Base-by-base conservation (phyloP, 1,284 basidiomycete species). In the Ustilago shanxiensis region DNA sequence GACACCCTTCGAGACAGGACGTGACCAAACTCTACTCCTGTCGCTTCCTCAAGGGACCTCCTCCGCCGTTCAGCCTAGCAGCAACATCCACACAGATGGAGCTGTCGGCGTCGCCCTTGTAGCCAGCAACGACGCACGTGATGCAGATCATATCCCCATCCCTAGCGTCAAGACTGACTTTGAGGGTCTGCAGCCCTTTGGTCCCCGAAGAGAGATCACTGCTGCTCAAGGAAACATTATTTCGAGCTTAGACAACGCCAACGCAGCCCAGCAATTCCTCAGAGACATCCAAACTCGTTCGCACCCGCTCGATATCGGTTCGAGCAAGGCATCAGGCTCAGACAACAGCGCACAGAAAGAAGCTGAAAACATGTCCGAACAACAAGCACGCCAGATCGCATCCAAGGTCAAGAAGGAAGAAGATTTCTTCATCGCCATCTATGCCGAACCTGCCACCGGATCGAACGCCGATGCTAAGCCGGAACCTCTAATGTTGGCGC, bases 1-100 rank as follows among this genome's bases (percentile, higher is more conserved):
- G 0, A 95, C 94, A 0, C 93, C 94, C 0, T 95, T 95, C 85
- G 88, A 94, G 22, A 95, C 93, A 0, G 93, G 93, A 11, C 88
- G 92, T 22, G 92, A 92, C 1, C 90, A 92, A 54, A 95, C 94
- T 0, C 87, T 95, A 2, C 91, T 94, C 75, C 87, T 90, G 72
- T 90, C 66, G 9, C 49, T 76, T 1, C 76, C 76, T 5, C 60
- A 66, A 44, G 64, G 62, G 13, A 35, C 55, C 18, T 13, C 53
- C 0, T 52, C 37, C 1, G 65, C 57, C 4, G 53, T 26, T 24
- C 39, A 56, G 31, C 59, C 45, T 6, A 22, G 91, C 58, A 87
- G 88, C 31, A 82, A 88, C 2, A 89, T 93, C 24, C 86, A 89
- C 72, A 71, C 64, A 4, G 44, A 89, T 1, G 94, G 94, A 6